These are phyloP conservation scores for Wickerhamomyces bisporus DNA, from an alignment of 805 yeast species.

Conservation along the genomic window DNA sequence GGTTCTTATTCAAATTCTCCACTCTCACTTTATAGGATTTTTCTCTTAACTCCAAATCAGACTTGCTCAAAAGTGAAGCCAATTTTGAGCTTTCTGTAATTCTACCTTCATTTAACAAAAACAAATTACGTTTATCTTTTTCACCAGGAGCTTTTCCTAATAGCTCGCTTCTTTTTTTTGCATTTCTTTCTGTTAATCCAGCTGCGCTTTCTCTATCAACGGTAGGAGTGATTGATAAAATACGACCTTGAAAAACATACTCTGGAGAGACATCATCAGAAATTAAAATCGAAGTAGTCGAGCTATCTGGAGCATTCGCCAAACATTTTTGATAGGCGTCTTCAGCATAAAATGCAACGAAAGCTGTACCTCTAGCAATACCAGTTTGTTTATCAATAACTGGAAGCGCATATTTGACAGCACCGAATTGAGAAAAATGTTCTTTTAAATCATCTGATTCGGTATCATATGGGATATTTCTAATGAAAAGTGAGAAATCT, in stretches of 20 bases:
- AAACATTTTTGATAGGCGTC: constrained; percentile 66
- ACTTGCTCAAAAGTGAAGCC: constrained; percentile 57
- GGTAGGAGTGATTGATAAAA: constrained; percentile 76
- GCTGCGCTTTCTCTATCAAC: constrained; percentile 84
- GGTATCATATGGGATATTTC: constrained; percentile 94
- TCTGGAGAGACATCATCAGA: constrained; percentile 89
- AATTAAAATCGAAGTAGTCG: constrained; percentile 61
- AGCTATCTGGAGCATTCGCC: constrained; percentile 69
- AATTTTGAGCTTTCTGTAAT: constrained; percentile 75
- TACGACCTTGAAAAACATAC: constrained; percentile 90
- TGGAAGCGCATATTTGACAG: constrained; percentile 88
- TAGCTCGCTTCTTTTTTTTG: constrained; percentile 64
- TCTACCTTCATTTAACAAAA: constrained; percentile 89
- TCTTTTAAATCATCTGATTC: constrained; percentile 70
- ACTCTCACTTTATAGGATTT: constrained; percentile 82
- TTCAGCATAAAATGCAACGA: constrained; percentile 73
- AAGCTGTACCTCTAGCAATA: constrained; percentile 89
- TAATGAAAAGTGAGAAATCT: constrained; percentile 70
- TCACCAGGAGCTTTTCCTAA: constrained; percentile 78
- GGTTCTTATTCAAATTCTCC: constrained; percentile 86
- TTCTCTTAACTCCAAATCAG: constrained; percentile 85
- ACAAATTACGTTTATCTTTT: constrained; percentile 80
- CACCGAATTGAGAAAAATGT: constrained; percentile 80
- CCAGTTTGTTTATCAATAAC: constrained; percentile 85
- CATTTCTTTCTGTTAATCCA: constrained; percentile 65